Base-by-base conservation (phyloP, 805 yeast genomes). In the Lipomyces sp. region DNA sequence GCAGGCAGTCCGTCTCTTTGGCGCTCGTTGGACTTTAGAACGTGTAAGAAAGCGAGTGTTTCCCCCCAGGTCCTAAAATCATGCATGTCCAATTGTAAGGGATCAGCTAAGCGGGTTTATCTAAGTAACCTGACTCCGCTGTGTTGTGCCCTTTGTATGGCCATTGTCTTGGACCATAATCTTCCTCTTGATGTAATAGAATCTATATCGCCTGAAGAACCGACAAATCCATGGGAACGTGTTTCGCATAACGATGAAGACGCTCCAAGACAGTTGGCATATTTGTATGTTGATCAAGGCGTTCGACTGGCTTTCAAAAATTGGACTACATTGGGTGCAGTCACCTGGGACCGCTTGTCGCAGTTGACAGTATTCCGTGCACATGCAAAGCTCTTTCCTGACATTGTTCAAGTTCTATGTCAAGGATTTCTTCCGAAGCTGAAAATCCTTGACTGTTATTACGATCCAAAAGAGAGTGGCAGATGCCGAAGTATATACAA, bases 381-480 rank as follows among this genome's bases (percentile, higher is more conserved):
- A 8, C 64, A 61, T 10, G 59, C 60, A n/a, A 55, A 30, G 30
- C 33, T 45, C 34, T 56, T 61, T 13, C 18, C 55, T 5, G 64
- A 61, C 32, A 50, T 61, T 7, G 56, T 48, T 35, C 13, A 55
- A 10, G 15, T 61, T 15, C 18, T 61, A 10, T 13, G 33, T 15
- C 48, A 37, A 4, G 62, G 65, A 29, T 53, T n/a, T 35, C 37
- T 63, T 13, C 58, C 62, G 7, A 37, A 30, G 13, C 39, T 63
- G 45, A 29, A 37, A 3, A 18, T 63, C 2, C 42, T 63, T 11
- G 65, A 63, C 24, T 63, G 65, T 50, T 63, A 63, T 45, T 57
- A 45, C 53, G 62, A 57, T 13, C 59, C 62, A 2, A 34, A 57
- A n/a, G 51, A 62, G n/a, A 45, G 39, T 10, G 59, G 59, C 33